Conservation (phyloP, 768 basidiomycete genomes). For the Lactifluus piperatus region DNA sequence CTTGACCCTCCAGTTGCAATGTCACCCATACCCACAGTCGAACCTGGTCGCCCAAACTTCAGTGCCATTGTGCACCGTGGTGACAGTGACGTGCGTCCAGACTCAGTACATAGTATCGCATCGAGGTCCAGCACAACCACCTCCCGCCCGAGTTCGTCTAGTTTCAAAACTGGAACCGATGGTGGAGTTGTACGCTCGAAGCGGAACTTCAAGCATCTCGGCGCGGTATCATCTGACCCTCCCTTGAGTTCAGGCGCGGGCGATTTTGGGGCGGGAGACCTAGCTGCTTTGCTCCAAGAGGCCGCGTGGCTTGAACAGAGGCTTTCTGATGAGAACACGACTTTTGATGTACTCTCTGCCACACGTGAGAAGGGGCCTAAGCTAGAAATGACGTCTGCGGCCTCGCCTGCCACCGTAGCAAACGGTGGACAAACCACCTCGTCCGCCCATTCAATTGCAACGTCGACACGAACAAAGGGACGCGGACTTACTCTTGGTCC, state of each 20-base stretch:
- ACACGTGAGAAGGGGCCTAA: conserved; percentile 3
- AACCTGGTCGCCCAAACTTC: conserved; percentile 24
- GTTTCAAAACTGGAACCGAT: conserved; percentile 17
- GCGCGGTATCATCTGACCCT: conserved; percentile 24
- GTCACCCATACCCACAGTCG: conserved; percentile 1
- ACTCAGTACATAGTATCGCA: not conserved
- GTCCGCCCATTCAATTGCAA: conserved; percentile 13
- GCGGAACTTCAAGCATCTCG: conserved; percentile 21
- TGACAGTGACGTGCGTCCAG: conserved; percentile 5
- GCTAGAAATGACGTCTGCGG: not conserved
- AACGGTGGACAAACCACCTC: not conserved
- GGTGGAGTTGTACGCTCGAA: conserved; percentile 21
- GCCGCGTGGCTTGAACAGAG: conserved; percentile 50
- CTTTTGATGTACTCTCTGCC: conserved; percentile 22
- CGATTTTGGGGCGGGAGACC: conserved; percentile 46
- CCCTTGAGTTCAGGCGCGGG: conserved; percentile 40
- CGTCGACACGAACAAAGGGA: conserved; percentile 5
- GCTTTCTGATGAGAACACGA: conserved; percentile 36
- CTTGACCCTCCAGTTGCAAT: not conserved
- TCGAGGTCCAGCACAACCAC: conserved; percentile 16
- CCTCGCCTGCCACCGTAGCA: not conserved
- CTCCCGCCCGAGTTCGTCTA: conserved; percentile 16
- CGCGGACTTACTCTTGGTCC: conserved; percentile 9
- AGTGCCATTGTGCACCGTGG: conserved; percentile 29
- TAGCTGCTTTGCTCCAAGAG: conserved; percentile 46